phyloP scores from a whole-genome alignment of 495 filamentous ascomycete genomes.

The Xylona heveae region DNA sequence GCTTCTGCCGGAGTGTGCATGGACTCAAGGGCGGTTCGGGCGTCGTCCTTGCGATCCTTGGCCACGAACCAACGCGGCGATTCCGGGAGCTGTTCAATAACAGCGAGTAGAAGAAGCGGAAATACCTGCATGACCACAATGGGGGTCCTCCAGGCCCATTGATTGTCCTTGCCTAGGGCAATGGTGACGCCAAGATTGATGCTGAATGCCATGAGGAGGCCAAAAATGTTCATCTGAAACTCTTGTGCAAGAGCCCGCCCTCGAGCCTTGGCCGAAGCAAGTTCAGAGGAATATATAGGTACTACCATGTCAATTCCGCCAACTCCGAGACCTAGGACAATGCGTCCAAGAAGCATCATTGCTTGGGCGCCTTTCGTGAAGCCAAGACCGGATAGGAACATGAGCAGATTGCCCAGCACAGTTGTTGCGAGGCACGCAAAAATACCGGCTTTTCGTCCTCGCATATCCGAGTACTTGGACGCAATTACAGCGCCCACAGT shows the following conservation, averaged over 20 bases:
- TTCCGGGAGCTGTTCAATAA: conserved; percentile 29
- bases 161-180: conserved; percentile 14
- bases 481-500: conserved; percentile 28
- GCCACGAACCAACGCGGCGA: conserved; percentile 30
- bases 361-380: conserved; percentile 18
- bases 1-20: conserved; percentile 26
- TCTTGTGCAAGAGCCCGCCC: conserved; percentile 32
- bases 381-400: conserved; percentile 29
- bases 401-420: conserved; percentile 27
- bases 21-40: conserved; percentile 16
- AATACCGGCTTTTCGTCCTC: conserved; percentile 27
- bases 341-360: conserved; percentile 28
- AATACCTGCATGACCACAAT: conserved; percentile 38
- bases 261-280: conserved; percentile 24
- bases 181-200: conserved; percentile 19
- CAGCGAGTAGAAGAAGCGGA: conserved; percentile 23
- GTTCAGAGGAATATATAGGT: conserved; percentile 32
- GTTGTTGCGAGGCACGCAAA: conserved; percentile 26
- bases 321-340: conserved; percentile 33
- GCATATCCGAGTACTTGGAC: conserved; percentile 22
- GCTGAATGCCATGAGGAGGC: conserved; percentile 30
- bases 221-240: conserved; percentile 37
- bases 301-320: conserved; percentile 35
- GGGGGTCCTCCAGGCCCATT: conserved; percentile 35
- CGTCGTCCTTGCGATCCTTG: conserved; percentile 21